phyloP scores from a whole-genome alignment of 495 filamentous ascomycete species.

The Penicillium nucicola region DNA sequence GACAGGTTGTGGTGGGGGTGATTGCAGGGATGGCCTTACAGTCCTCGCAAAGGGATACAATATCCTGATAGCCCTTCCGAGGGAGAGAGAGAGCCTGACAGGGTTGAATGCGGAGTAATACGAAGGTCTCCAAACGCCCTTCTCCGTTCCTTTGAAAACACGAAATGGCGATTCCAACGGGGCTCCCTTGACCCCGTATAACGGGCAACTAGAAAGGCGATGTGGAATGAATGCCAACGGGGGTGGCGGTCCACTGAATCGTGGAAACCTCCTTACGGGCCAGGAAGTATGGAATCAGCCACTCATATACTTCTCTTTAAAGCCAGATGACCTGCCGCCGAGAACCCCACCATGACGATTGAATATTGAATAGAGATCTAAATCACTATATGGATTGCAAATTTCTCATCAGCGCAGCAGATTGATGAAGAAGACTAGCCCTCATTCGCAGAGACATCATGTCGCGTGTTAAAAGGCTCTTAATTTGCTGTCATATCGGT shows the following conservation, averaged over 20 bases:
- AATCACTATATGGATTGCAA: too few species aligned
- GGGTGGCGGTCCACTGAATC: slow-evolving; percentile 7
- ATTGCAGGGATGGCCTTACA: slow-evolving; percentile 3
- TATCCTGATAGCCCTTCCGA: neutral
- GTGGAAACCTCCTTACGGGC: slow-evolving; percentile 1
- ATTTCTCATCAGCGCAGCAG: neutral
- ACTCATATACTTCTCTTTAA: neutral
- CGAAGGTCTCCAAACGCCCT: neutral
- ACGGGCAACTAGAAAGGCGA: slow-evolving; percentile 1
- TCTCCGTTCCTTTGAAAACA: neutral
- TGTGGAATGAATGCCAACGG: slow-evolving; percentile 1
- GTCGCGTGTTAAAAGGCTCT: slow-evolving; percentile 1
- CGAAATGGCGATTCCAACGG: neutral
- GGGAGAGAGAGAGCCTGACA: neutral
- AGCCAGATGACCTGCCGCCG: slow-evolving; percentile 3
- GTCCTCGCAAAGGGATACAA: neutral
- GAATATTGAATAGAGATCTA: too few species aligned
- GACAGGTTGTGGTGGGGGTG: neutral
- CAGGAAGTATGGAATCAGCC: neutral
- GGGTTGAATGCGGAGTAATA: neutral
- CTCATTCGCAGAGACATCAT: too few species aligned
- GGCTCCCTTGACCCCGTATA: slow-evolving; percentile 18
- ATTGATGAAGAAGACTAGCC: neutral
- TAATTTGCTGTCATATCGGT: slow-evolving; percentile 12
- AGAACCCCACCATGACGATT: slow-evolving; percentile 3